A percentile compares a stretch with the other conserved stretches of the same genome.
Conservation (phyloP, 116 monocot species). For the Cymodocea nodosa region DNA sequence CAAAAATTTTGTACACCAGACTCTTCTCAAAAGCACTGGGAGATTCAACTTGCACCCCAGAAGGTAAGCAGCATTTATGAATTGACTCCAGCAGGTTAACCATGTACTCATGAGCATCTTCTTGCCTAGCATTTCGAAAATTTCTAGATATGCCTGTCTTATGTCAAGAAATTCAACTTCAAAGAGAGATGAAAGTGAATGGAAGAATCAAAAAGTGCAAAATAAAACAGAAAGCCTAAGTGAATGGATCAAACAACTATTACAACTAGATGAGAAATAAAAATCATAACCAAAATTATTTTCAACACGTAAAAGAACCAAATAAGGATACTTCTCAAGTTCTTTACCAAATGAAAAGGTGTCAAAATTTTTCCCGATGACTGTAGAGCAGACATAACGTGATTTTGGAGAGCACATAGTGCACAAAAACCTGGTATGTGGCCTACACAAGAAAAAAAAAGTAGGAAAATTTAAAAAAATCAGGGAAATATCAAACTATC, state of each 20-base stretch:
- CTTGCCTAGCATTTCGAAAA: slow-evolving; percentile 89
- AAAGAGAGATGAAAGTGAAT: not conserved
- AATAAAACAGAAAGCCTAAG: not conserved
- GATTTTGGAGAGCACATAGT: slow-evolving; percentile 91
- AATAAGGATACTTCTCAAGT: slow-evolving; percentile 68
- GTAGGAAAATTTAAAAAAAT: no score
- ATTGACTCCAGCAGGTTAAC: slow-evolving; percentile 92
- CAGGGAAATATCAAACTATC: no score
- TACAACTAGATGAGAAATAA: no score
- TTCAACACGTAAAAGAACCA: no score
- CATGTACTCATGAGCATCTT: slow-evolving; percentile 99
- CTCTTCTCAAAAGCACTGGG: slow-evolving; percentile 94
- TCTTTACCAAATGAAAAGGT: slow-evolving; percentile 79
- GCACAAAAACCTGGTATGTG: slow-evolving; percentile 92
- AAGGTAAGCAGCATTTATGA: slow-evolving; percentile 98
- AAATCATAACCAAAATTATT: no score
- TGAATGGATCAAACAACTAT: not conserved
- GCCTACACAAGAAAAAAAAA: slow-evolving; percentile 33
- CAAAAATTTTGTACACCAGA: slow-evolving; percentile 97
- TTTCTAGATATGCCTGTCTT: slow-evolving; percentile 72
- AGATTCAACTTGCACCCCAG: slow-evolving; percentile 80
- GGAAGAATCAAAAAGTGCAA: not conserved
- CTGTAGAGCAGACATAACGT: slow-evolving; percentile 82
- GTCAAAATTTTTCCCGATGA: slow-evolving; percentile 80
- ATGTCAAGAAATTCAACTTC: slow-evolving; percentile 11